A percentile compares a stretch with the other conserved stretches of the same genome.
These are phyloP conservation scores for Phoma sp. DNA, from an alignment of 2,329 filamentous ascomycete species.

Conservation along the genomic window DNA sequence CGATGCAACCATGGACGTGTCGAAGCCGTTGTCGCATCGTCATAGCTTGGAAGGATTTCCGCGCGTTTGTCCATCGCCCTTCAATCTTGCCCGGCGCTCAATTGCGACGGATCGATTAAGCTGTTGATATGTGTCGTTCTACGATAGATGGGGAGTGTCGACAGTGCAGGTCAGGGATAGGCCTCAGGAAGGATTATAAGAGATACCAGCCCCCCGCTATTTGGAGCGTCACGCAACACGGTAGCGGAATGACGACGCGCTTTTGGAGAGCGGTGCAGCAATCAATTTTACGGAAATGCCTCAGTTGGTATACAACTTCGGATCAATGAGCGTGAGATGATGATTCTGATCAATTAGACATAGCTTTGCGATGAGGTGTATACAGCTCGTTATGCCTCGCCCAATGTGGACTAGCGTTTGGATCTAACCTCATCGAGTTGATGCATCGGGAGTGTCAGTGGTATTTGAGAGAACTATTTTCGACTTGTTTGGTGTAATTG, in stretches of 20 bases:
- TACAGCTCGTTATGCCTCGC: neutral
- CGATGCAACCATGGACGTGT: constrained; percentile 22
- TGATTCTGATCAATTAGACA: too few relatives aligned
- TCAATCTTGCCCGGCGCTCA: neutral
- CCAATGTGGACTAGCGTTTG: neutral
- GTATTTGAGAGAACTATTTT: too few relatives aligned
- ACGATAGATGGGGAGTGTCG: neutral
- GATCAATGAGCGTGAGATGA: too few relatives aligned
- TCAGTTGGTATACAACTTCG: too few relatives aligned
- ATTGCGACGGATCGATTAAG: neutral
- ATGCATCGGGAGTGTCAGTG: too few relatives aligned
- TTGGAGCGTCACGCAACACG: constrained; percentile 12
- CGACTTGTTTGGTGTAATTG: too few relatives aligned
- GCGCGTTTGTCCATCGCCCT: constrained; percentile 26
- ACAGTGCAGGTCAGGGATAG: neutral
- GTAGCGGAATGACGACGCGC: neutral
- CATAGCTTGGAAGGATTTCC: constrained; percentile 31
- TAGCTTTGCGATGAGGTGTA: neutral
- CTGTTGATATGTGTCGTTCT: neutral
- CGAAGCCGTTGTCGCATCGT: constrained; percentile 23
- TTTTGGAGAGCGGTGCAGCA: too few relatives aligned
- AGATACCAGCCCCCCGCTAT: constrained; percentile 10
- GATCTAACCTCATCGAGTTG: neutral
- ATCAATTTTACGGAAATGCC: too few relatives aligned
- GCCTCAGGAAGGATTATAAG: neutral